phyloP scores from a whole-genome alignment of 2,329 filamentous ascomycete genomes.

The Cyanodermella asteris region DNA sequence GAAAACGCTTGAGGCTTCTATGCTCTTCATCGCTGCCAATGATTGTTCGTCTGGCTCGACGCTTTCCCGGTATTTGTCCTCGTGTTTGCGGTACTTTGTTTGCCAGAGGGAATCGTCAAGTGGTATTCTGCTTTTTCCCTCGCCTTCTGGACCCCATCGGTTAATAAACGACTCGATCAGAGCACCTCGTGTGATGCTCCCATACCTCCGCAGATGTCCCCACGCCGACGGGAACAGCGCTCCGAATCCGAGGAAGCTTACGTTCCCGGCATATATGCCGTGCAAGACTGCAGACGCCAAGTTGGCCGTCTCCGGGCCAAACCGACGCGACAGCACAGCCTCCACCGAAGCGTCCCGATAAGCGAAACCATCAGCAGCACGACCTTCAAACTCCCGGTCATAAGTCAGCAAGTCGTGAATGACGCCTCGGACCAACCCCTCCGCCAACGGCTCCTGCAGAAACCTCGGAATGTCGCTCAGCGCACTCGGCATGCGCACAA shows the following conservation, averaged over 20 bases:
- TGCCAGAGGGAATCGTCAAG: too few species aligned
- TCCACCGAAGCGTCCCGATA: slow-evolving; percentile 64
- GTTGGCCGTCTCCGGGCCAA: slow-evolving; percentile 39
- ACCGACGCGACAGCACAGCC: slow-evolving; percentile 36
- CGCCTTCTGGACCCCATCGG: slow-evolving; percentile 4
- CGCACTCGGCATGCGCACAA: slow-evolving; percentile 40
- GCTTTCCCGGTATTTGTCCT: too few species aligned
- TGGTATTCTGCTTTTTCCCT: slow-evolving; percentile 1
- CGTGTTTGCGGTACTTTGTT: too few species aligned
- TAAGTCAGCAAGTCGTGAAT: too few species aligned
- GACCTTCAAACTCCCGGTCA: too few species aligned
- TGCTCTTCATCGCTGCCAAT: slow-evolving; percentile 2
- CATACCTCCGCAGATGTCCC: slow-evolving; percentile 22
- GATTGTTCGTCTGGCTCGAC: too few species aligned
- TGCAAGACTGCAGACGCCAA: slow-evolving; percentile 55
- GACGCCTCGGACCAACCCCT: too few species aligned
- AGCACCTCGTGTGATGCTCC: slow-evolving; percentile 7
- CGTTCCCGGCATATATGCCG: slow-evolving; percentile 81
- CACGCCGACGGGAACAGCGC: slow-evolving; percentile 32
- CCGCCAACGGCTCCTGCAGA: too few species aligned
- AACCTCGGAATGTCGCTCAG: too few species aligned
- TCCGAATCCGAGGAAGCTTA: slow-evolving; percentile 55
- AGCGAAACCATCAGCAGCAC: too few species aligned
- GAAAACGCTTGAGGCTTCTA: slow-evolving; percentile 16
- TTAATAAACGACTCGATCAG: slow-evolving; percentile 12